Base-by-base conservation (phyloP, 2,329 filamentous ascomycete genomes). In the Fusarium tanahbumbuense region DNA sequence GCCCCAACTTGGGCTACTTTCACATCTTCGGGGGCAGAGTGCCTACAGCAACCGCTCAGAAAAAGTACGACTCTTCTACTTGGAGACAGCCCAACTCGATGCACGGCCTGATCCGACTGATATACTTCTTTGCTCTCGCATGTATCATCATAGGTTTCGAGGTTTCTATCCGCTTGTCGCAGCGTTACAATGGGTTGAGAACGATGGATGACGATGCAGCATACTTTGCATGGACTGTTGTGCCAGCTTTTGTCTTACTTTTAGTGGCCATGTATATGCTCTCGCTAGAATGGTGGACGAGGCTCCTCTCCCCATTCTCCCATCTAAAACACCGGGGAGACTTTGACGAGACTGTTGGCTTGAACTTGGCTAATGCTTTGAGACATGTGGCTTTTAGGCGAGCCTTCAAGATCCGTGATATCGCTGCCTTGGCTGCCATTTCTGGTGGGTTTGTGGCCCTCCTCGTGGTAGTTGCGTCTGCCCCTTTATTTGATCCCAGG, bases 221-320 rank as follows among this genome's bases (percentile, higher is more conserved):
- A 6, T 78, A 81, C 50, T 62, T 81, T 23, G 56, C 79, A 4
- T 82, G 80, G 80, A 81, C 79, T 5, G 76, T 74, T 1, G 68
- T 77, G 0, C 78, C 80, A 1, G 76, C 77, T 1, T 22, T 78
- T 8, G 56, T 78, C 4, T 60, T 81, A 3, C 69, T 74, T 0
- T 23, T 75, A 1, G 59, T 81, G 4, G 75, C 76, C 3, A 56
- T 77, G 41, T 79, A 80, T 54, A 74, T 80, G 60, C 68, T 70
- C 13, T 59, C 75, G 1, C 69, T 76, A 0, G 80, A 81, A 49
- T 78, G 76, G 57, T 75, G 73, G 46, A 74, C 76, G 3, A 76
- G 80, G 8, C 64, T 77, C 1, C 71, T 81, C 4, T 75, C 78
- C 0, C 81, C 80, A 0, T 81, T 79, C 57, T 68, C 72, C 1